Conservation (phyloP, 2,329 filamentous ascomycete genomes). For the Fusarium staphyleae region DNA sequence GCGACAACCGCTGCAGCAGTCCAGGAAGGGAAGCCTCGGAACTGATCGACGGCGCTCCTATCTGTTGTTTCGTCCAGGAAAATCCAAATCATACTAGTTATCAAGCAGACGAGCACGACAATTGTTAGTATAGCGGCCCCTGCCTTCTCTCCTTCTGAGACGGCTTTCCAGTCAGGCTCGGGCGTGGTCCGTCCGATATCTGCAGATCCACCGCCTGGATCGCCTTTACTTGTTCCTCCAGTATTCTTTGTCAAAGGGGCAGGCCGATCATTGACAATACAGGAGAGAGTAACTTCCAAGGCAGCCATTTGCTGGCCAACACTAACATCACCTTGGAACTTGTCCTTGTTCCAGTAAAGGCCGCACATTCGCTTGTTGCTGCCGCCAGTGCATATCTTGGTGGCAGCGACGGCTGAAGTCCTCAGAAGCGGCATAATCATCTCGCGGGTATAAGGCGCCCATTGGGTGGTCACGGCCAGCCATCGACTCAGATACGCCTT, state of each 20-base stretch:
- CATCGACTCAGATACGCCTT: slow-evolving; percentile 69
- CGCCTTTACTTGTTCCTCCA: slow-evolving; percentile 64
- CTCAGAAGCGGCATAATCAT: slow-evolving; percentile 61
- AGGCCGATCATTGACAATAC: slow-evolving; percentile 57
- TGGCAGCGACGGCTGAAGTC: slow-evolving; percentile 64
- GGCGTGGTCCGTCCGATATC: slow-evolving; percentile 52
- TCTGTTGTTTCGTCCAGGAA: slow-evolving; percentile 56
- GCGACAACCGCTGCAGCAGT: slow-evolving; percentile 30
- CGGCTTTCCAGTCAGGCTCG: slow-evolving; percentile 37
- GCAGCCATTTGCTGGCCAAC: slow-evolving; percentile 76
- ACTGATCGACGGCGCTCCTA: slow-evolving; percentile 44
- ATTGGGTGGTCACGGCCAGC: slow-evolving; percentile 68
- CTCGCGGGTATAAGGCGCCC: slow-evolving; percentile 65
- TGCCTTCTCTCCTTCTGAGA: slow-evolving; percentile 67
- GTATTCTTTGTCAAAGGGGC: slow-evolving; percentile 56
- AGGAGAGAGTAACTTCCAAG: slow-evolving; percentile 69
- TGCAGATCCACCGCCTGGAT: slow-evolving; percentile 55
- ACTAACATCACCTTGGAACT: slow-evolving; percentile 66
- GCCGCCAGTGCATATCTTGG: slow-evolving; percentile 64
- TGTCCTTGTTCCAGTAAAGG: slow-evolving; percentile 63
- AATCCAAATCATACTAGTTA: slow-evolving; percentile 60
- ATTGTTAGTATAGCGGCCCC: slow-evolving; percentile 72
- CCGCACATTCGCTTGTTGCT: slow-evolving; percentile 65
- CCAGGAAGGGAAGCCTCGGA: slow-evolving; percentile 39
- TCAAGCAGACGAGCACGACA: slow-evolving; percentile 60